phyloP scores from a whole-genome alignment of 768 basidiomycete genomes.

The Podaxis carcinomalis region DNA sequence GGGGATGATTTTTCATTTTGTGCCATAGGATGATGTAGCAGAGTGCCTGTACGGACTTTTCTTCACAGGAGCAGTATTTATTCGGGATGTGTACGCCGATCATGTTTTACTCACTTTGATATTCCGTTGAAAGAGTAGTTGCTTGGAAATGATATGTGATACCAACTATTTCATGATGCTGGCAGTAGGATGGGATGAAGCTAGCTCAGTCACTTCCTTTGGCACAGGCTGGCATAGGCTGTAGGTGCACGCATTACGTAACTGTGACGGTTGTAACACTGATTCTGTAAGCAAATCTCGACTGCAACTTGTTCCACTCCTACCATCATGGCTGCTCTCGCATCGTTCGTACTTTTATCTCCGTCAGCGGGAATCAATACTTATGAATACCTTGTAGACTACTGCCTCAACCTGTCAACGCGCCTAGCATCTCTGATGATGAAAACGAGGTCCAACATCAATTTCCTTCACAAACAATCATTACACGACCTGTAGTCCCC shows the following conservation, averaged over 20 bases:
- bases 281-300: background rate
- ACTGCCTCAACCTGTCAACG: constrained; percentile 63
- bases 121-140: background rate
- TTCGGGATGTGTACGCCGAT: background rate
- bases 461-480: constrained; percentile 33
- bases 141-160: background rate
- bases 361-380: background rate
- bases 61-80: background rate
- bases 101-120: background rate
- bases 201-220: background rate
- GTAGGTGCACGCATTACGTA: constrained; percentile 1
- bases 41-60: background rate
- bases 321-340: constrained; percentile 50
- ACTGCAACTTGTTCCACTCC: background rate
- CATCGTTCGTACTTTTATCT: constrained; percentile 52
- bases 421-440: constrained; percentile 51
- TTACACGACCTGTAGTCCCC: constrained; percentile 56
- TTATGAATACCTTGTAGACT: constrained; percentile 37
- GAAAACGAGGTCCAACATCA: constrained; percentile 47
- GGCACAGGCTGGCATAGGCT: too few relatives aligned
- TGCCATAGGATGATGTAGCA: background rate
- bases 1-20: background rate
- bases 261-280: background rate
- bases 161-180: background rate
- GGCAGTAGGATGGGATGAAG: background rate